Conservation (phyloP, 225 moss, liverwort and hornwort species). For the Thuidium tamariscinum region DNA sequence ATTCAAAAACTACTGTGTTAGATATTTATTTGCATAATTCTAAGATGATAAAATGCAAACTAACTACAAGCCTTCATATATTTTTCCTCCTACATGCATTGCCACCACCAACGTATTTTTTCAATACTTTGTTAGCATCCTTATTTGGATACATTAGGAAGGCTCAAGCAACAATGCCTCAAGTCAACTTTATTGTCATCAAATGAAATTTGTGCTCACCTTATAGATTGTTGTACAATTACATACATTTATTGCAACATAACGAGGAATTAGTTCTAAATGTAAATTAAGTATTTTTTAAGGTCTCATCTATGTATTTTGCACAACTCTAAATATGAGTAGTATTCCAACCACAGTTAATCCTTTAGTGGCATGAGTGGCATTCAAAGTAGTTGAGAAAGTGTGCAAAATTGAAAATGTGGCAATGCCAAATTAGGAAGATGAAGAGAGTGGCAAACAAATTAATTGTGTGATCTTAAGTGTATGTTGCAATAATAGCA, state of each 20-base stretch:
- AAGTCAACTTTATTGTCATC: background rate
- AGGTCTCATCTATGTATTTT: background rate
- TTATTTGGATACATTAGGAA: background rate
- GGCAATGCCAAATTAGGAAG: too few relatives aligned
- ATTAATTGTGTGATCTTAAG: too few relatives aligned
- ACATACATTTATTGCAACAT: background rate
- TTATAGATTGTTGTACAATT: accelerated
- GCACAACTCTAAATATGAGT: background rate
- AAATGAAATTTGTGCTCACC: background rate
- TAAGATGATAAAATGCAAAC: too few relatives aligned
- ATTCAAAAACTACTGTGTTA: background rate
- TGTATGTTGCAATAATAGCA: too few relatives aligned
- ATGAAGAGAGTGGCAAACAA: too few relatives aligned
- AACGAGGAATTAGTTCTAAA: background rate
- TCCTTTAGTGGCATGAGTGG: too few relatives aligned
- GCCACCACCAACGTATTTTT: background rate
- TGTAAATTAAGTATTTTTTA: background rate
- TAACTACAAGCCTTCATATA: background rate
- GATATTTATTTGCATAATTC: background rate
- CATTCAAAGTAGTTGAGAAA: too few relatives aligned
- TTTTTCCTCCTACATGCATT: background rate
- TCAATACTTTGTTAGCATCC: accelerated
- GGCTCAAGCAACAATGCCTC: background rate
- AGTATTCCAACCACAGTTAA: too few relatives aligned
- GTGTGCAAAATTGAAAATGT: too few relatives aligned